phyloP scores from a whole-genome alignment of 1,284 basidiomycete species.

The Tylopilus orsonianus region DNA sequence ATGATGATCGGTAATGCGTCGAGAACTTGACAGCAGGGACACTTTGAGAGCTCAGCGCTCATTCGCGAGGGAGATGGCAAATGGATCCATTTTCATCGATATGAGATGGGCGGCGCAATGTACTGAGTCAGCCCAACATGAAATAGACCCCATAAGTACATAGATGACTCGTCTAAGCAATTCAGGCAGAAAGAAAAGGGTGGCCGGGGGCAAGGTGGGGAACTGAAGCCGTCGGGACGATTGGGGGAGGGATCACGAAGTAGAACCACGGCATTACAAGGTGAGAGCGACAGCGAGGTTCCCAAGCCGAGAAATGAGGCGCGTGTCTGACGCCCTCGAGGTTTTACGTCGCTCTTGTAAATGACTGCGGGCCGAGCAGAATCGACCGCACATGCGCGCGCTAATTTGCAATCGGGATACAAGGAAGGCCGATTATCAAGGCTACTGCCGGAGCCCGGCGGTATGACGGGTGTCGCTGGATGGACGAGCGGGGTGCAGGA shows the following conservation, averaged over 20 bases:
- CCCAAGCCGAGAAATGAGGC: constrained; percentile 7
- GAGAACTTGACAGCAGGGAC: constrained; percentile 14
- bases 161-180: constrained; percentile 3
- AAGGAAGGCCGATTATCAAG: background rate
- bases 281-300: background rate
- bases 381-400: background rate
- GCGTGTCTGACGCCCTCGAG: constrained; percentile 7
- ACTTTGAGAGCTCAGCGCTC: constrained; percentile 7
- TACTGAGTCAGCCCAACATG: constrained; percentile 19
- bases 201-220: constrained; percentile 25
- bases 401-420: constrained; percentile 8
- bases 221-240: constrained; percentile 17
- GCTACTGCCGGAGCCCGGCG: no score
- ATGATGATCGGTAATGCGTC: constrained; percentile 25
- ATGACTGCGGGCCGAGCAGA: constrained; percentile 1
- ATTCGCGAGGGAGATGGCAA: constrained; percentile 13
- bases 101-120: constrained; percentile 22
- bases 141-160: no score
- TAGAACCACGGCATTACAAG: constrained; percentile 15
- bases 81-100: constrained; percentile 31
- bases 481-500: background rate
- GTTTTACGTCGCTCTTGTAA: constrained; percentile 22
- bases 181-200: constrained; percentile 11
- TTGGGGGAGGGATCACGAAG: constrained; percentile 22
- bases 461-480: no score